Evolutionary conservation across 805 yeast species (phyloP), one percentile per base, ranked within the genome.

Genomic region (Yarrowia bubula): DNA sequence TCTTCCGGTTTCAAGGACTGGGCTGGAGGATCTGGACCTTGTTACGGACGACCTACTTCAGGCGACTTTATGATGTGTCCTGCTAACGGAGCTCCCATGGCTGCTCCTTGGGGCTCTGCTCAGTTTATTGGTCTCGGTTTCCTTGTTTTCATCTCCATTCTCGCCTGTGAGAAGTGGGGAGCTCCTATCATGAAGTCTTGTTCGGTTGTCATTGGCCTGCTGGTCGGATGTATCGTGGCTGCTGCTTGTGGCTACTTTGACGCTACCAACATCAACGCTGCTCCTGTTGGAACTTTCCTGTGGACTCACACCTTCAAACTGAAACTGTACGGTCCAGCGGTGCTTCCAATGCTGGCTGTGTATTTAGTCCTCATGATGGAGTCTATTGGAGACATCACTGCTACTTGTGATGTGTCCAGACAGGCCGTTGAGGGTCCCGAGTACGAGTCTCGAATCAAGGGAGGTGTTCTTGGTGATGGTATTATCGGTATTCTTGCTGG

Each of bases 121-220:
- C 83, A 87, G 72, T 92, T 87, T 72, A 77, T 92, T 70, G 98
- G 97, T 62, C 81, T 92, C 37, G 97, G 97, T 4, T 91, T 92
- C 80, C 77, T 87, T 38, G 97, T 91, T 11, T 89, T 84, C 72
- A 81, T 84, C 39, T 79, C 90, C 7, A 90, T 92, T 71, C 81
- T 92, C 64, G 63, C 90, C 39, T 83, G 88, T 71, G 97, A 92
- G 75, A 85, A 85, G 73, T 92, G 89, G 83, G 98, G 98, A 32
- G 85, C 97, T 17, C 98, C 98, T 65, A 88, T 92, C 72, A 89
- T 92, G 95, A 90, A 89, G 74, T 89, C 96, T 1, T 91, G 97
- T 82, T 95, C 97, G 1, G 96, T 92, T 58, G 89, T 92, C 70
- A 77, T 87, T 42, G 97, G 97, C 43, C 79, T 92, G 67, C 77